Percentiles rank a stretch among this genome's conserved stretches.
Evolutionary conservation across 1,284 basidiomycete species (phyloP).

Genomic region (Marasmius oreades): DNA sequence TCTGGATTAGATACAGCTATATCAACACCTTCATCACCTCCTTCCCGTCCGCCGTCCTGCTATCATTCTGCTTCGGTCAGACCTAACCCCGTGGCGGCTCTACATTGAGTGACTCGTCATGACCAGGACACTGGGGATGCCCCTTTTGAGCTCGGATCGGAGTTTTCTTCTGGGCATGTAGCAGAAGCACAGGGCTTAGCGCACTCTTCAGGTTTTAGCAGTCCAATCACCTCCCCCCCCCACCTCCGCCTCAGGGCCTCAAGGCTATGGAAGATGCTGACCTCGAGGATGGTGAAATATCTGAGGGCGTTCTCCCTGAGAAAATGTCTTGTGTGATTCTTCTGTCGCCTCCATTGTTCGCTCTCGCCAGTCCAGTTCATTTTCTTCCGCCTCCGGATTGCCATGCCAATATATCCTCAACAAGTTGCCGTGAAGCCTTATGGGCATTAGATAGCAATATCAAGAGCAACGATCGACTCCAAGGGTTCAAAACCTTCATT

Average conservation of each 20-base stretch:
- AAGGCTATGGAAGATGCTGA: neutral
- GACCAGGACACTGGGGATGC: slow-evolving; percentile 3
- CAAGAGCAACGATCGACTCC: too few species aligned
- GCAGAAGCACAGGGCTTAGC: slow-evolving; percentile 7
- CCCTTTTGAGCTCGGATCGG: slow-evolving; percentile 4
- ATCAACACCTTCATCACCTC: neutral
- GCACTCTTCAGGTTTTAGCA: slow-evolving; percentile 9
- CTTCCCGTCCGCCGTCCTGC: slow-evolving; percentile 7
- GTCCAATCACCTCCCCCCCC: slow-evolving; percentile 8
- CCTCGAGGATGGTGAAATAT: slow-evolving; percentile 13
- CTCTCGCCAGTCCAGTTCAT: too few species aligned
- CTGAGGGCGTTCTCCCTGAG: neutral
- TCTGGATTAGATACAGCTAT: slow-evolving; percentile 1
- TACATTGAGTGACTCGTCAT: slow-evolving; percentile 2
- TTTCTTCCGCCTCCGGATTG: neutral
- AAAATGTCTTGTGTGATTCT: neutral
- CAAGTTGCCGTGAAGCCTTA: too few species aligned
- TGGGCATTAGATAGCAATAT: too few species aligned
- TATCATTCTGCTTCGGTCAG: neutral
- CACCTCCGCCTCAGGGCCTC: too few species aligned
- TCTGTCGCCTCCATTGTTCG: neutral
- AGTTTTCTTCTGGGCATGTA: slow-evolving; percentile 5
- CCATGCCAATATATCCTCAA: neutral
- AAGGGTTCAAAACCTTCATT: too few species aligned
- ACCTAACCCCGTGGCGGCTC: neutral